These are phyloP conservation scores for Ganoderma sp. DNA, from an alignment of 1,284 basidiomycete species.

Conservation along the genomic window DNA sequence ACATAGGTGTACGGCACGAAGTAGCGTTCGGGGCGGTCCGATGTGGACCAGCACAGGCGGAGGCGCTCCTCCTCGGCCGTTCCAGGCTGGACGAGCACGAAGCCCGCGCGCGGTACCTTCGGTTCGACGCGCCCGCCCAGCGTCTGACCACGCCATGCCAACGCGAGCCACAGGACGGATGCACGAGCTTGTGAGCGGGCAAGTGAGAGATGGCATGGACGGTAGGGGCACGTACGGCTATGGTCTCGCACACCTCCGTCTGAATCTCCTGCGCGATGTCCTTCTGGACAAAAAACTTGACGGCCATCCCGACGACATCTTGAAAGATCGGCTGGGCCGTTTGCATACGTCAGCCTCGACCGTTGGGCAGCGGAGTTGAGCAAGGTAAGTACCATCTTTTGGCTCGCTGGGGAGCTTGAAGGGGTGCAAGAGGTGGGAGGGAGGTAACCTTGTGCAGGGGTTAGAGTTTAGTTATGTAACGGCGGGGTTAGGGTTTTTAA, in stretches of 20 bases:
- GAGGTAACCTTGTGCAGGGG: constrained; percentile 38
- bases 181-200: background rate
- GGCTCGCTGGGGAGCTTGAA: constrained; percentile 6
- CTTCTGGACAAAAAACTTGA: constrained; percentile 84
- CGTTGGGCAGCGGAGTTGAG: background rate
- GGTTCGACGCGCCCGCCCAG: constrained; percentile 76
- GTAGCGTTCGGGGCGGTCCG: constrained; percentile 70
- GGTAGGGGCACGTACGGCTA: constrained; percentile 54
- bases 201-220: background rate
- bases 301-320: constrained; percentile 62
- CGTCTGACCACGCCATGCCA: constrained; percentile 46
- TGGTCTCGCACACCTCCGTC: constrained; percentile 68
- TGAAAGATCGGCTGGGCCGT: constrained; percentile 64
- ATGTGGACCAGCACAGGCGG: constrained; percentile 66
- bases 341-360: constrained; percentile 20
- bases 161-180: constrained; percentile 9
- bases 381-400: constrained; percentile 35
- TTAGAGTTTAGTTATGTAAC: constrained; percentile 39
- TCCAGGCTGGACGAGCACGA: constrained; percentile 69
- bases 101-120: constrained; percentile 77
- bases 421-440: constrained; percentile 12
- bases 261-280: constrained; percentile 73
- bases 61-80: constrained; percentile 75
- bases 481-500: constrained; percentile 42
- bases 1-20: constrained; percentile 81